A percentile compares a stretch with the other conserved stretches of the same genome.
These are phyloP conservation scores for Adansonia grandidieri DNA, from an alignment of 441 rosid genomes.

Conservation along the genomic window DNA sequence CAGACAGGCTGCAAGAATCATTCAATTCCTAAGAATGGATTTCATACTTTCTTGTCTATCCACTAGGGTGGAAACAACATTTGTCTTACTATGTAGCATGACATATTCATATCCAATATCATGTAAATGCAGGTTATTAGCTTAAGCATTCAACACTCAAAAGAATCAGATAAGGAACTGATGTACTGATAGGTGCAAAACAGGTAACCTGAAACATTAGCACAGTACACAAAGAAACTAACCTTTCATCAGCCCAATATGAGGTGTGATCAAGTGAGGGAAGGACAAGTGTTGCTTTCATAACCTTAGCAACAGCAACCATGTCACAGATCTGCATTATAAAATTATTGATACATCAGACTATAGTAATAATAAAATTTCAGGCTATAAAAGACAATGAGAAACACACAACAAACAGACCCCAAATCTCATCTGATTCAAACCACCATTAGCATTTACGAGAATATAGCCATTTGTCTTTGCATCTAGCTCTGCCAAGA, in stretches of 20 bases:
- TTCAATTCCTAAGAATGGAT: no score
- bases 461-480: slow-evolving; percentile 87
- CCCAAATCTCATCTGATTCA: slow-evolving; percentile 99
- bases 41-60: neutral
- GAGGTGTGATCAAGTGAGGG: slow-evolving; percentile 91
- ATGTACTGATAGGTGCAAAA: neutral
- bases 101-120: neutral
- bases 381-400: slow-evolving; percentile 23
- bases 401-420: slow-evolving; percentile 64
- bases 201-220: neutral
- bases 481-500: slow-evolving; percentile 62
- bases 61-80: neutral
- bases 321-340: slow-evolving; percentile 94
- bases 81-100: neutral
- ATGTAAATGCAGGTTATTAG: slow-evolving; percentile 9
- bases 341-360: slow-evolving; percentile 58
- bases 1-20: neutral
- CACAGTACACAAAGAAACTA: slow-evolving; percentile 20
- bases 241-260: slow-evolving; percentile 92
- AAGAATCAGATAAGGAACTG: neutral
- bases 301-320: slow-evolving; percentile 87
- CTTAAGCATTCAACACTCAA: neutral
- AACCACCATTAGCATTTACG: slow-evolving; percentile 94
- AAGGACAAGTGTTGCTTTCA: slow-evolving; percentile 93
- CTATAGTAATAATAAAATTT: slow-evolving; percentile 22